phyloP scores from a whole-genome alignment of 2,329 filamentous ascomycete genomes.

The Aureobasidium sp. region DNA sequence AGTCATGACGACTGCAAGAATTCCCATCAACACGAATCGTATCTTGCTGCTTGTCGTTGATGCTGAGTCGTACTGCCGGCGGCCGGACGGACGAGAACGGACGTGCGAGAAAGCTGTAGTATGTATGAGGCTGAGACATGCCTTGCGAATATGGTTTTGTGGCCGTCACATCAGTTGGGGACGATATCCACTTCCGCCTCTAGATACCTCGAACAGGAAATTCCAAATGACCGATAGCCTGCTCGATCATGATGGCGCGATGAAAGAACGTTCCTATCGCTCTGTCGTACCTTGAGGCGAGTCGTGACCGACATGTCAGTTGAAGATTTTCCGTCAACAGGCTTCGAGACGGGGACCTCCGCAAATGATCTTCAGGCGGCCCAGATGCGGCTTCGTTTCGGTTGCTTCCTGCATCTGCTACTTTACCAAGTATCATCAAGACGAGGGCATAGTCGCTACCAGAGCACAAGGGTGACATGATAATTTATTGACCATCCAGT shows the following conservation, averaged over 20 bases:
- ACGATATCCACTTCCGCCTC: not conserved
- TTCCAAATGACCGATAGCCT: not conserved
- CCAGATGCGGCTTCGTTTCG: not conserved
- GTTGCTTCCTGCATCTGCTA: not conserved
- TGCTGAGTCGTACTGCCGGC: not conserved
- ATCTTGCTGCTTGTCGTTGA: not conserved
- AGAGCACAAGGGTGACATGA: not conserved
- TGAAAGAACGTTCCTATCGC: not conserved
- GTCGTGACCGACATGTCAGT: not conserved
- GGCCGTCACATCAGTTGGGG: not conserved
- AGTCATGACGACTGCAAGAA: not conserved
- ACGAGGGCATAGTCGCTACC: not conserved
- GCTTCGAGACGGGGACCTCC: not conserved
- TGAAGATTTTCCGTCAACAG: not conserved
- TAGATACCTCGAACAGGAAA: not conserved
- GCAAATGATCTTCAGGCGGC: not conserved
- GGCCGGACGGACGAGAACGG: not conserved
- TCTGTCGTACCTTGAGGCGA: not conserved
- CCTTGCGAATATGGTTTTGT: not conserved
- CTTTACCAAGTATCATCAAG: not conserved
- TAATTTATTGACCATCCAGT: not conserved
- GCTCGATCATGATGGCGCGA: not conserved
- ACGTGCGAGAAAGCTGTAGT: not conserved
- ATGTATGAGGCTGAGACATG: not conserved
- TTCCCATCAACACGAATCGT: not conserved